phyloP scores from a whole-genome alignment of 2,329 filamentous ascomycete genomes.

The Coniosporium uncinatum region DNA sequence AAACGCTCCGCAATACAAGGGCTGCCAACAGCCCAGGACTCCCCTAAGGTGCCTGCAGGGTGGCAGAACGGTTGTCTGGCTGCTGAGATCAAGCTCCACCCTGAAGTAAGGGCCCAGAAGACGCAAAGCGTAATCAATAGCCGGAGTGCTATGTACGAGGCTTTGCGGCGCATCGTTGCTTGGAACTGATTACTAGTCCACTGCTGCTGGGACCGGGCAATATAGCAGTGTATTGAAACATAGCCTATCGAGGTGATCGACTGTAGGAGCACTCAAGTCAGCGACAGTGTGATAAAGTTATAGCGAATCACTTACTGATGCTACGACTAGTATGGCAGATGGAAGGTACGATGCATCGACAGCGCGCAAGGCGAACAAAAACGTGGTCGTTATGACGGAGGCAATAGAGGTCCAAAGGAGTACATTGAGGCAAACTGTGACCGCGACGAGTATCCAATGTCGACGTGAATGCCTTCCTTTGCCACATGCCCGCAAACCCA shows the following conservation, averaged over 20 bases:
- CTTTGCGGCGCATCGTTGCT: constrained; percentile 18
- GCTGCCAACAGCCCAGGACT: constrained; percentile 23
- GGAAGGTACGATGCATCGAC: constrained; percentile 19
- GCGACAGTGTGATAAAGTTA: background rate
- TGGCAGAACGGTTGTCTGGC: constrained; percentile 26
- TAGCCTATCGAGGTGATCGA: constrained; percentile 23
- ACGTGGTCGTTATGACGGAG: constrained; percentile 18
- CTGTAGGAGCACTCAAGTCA: constrained; percentile 15
- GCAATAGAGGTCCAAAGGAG: constrained; percentile 24
- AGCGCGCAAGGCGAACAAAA: constrained; percentile 18
- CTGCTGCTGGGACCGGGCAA: constrained; percentile 21
- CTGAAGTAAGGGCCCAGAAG: constrained; percentile 27
- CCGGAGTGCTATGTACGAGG: constrained; percentile 23
- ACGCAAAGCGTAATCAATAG: constrained; percentile 21
- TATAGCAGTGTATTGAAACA: constrained; percentile 23
- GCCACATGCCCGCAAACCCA: constrained; percentile 4
- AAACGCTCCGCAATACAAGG: constrained; percentile 21
- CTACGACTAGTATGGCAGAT: constrained; percentile 20
- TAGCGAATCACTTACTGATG: constrained; percentile 17
- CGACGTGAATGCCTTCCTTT: constrained; percentile 16
- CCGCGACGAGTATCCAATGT: constrained; percentile 21
- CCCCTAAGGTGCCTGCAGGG: constrained; percentile 11
- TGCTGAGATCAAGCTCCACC: constrained; percentile 30
- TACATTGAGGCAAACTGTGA: constrained; percentile 23
- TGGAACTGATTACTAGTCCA: constrained; percentile 17